Percentiles rank a stretch among this genome's conserved stretches.
Evolutionary conservation across 169 alveolate genomes (phyloP).

Genomic region (Besnoitia besnoiti): DNA sequence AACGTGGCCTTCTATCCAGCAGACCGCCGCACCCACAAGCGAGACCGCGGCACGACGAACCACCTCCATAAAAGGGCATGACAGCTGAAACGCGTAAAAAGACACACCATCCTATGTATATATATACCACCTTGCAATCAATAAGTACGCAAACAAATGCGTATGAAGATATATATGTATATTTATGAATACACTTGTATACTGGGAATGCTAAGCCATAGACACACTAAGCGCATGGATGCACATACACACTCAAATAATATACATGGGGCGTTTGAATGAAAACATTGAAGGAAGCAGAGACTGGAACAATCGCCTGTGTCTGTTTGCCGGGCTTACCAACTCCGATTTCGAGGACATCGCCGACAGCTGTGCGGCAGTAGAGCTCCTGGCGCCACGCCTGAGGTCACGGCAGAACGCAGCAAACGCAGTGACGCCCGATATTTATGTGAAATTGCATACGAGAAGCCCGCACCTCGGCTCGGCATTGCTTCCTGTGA

Average conservation of each 20-base stretch:
- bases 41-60: too few species aligned
- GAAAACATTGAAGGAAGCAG: not conserved
- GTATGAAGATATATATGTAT: too few species aligned
- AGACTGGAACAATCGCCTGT: not conserved
- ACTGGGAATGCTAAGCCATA: too few species aligned
- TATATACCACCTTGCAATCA: not conserved
- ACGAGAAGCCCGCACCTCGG: too few species aligned
- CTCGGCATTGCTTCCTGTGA: too few species aligned
- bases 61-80: too few species aligned
- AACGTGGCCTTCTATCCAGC: not conserved
- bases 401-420: too few species aligned
- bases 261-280: too few species aligned
- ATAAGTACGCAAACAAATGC: not conserved
- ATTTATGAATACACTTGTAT: not conserved
- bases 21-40: too few species aligned
- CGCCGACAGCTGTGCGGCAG: not conserved
- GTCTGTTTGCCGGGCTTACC: not conserved
- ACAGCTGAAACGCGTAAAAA: not conserved
- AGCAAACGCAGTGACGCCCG: too few species aligned
- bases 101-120: not conserved
- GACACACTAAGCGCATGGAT: not conserved
- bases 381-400: not conserved
- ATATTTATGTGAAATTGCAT: too few species aligned
- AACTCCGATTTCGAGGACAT: not conserved
- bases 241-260: not conserved